phyloP scores from a whole-genome alignment of 2,329 filamentous ascomycete genomes.

The Erysiphe neolycopersici region DNA sequence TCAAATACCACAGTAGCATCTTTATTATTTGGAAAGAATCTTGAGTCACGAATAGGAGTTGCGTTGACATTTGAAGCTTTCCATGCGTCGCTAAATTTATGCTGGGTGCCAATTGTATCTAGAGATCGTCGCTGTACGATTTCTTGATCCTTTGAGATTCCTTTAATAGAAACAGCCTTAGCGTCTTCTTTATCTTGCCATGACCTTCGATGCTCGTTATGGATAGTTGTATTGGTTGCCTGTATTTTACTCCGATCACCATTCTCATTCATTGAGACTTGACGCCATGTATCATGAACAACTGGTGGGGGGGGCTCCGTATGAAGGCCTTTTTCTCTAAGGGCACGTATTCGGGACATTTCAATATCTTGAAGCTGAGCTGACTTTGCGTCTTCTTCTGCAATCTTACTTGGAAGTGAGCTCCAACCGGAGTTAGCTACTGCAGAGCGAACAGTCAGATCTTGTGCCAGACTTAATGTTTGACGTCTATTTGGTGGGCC shows the following conservation, averaged over 20 bases:
- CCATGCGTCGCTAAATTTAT: constrained; percentile 12
- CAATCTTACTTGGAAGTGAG: constrained; percentile 7
- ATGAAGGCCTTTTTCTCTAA: constrained; percentile 7
- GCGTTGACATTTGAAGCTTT: constrained; percentile 11
- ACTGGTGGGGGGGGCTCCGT: constrained; percentile 5
- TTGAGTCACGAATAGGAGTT: constrained; percentile 24
- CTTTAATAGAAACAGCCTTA: background rate
- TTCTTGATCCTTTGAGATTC: constrained; percentile 8
- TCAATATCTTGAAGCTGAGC: constrained; percentile 8
- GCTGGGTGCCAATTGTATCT: constrained; percentile 3
- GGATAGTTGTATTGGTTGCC: constrained; percentile 5
- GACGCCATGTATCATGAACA: constrained; percentile 12
- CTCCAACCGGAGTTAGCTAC: constrained; percentile 9
- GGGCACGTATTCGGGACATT: constrained; percentile 5
- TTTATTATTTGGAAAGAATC: constrained; percentile 29
- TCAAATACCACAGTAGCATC: constrained; percentile 19
- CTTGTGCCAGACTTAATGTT: constrained; percentile 1
- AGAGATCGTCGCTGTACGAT: constrained; percentile 4
- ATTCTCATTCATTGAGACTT: constrained; percentile 10
- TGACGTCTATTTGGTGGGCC: constrained; percentile 11
- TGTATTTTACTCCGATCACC: constrained; percentile 9
- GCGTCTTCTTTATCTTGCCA: constrained; percentile 4
- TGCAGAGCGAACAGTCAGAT: constrained; percentile 3
- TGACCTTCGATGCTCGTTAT: constrained; percentile 4
- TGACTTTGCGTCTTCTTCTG: constrained; percentile 6